Conservation (phyloP, 345 rosid genomes). For the Rubroshorea leprosula region DNA sequence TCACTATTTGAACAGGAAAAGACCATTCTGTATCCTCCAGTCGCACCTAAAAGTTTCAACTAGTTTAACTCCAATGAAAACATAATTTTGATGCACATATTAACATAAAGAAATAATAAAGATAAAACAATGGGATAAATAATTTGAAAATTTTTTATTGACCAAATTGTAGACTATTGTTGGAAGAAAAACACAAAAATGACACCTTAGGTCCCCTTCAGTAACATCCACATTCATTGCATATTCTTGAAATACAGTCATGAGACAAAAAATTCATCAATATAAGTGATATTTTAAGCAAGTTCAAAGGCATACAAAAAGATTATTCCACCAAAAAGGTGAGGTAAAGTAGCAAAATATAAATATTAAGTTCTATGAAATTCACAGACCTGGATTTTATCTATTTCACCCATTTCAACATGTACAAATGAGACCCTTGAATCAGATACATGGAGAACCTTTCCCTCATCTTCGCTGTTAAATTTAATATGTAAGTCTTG, state of each 20-base stretch:
- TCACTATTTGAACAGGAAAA: constrained; percentile 69
- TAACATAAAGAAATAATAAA: constrained; percentile 5
- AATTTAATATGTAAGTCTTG: constrained; percentile 62
- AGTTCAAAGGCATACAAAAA: constrained; percentile 3
- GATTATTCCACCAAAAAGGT: neutral
- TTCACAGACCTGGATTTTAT: constrained; percentile 75
- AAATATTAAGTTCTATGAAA: constrained; percentile 8
- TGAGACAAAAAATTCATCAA: neutral
- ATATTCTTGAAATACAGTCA: too few relatives aligned
- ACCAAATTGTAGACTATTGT: neutral
- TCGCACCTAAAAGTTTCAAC: constrained; percentile 48
- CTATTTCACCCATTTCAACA: constrained; percentile 41
- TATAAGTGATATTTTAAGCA: neutral
- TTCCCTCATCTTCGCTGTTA: constrained; percentile 71
- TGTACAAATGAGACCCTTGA: constrained; percentile 66
- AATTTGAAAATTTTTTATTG: neutral
- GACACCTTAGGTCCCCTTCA: neutral
- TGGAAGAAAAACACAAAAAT: neutral
- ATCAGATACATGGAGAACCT: constrained; percentile 73
- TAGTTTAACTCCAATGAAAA: constrained; percentile 1
- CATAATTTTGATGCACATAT: constrained; percentile 1
- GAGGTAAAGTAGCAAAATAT: neutral
- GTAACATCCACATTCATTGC: neutral
- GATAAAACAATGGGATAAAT: neutral
- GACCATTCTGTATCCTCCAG: constrained; percentile 88